Evolutionary conservation across 2,329 filamentous ascomycete genomes (phyloP), one percentile per base, ranked within the genome.

Genomic region (Westerdykella ornata): DNA sequence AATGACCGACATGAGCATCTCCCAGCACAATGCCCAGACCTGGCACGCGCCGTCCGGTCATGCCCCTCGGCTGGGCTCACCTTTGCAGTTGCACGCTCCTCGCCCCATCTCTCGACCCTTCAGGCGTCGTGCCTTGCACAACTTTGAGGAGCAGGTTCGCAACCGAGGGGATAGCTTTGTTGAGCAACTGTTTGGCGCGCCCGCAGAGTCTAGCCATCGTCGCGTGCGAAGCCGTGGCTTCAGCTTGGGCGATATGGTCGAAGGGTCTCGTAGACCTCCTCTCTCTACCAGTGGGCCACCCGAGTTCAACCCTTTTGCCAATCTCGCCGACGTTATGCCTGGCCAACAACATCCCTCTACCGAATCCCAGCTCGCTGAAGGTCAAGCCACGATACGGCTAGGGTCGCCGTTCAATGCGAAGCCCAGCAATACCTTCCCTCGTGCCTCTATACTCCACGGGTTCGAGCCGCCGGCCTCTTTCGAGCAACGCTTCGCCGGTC

Each of bases 201-300:
- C 68, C 30, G 64, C 68, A 19, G 72, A 78, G 44, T 68, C 69
- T 8, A 72, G 74, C 39, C 72, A 77, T 49, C 73, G 75, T 41
- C 73, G 77, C 20, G 72, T 79, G 26, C 74, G 79, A 31, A 79
- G 73, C 51, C 75, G 80, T 33, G 79, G 79, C 41, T 80, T 79
- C 52, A 82, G 77, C 35, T 70, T 77, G 17, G 75, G 78, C 37
- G 75, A 78, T 39, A 72, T 77, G 44, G 70, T 69, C 46, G 70
- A 70, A 19, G 68, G 72, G 38, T 72, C 67, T 51, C 63, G 69
- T 38, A 69, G 73, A 39, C 67, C 81, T 26, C 68, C 76, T 34
- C 70, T 72, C 42, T 65, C 80, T 3, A 78, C 80, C 53, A 73
- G 71, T 3, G 74, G 75, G 5, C 71, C 71, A 20, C 39, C 54